Conservation (phyloP, 306 rosid genomes). For the Acacia confusa region DNA sequence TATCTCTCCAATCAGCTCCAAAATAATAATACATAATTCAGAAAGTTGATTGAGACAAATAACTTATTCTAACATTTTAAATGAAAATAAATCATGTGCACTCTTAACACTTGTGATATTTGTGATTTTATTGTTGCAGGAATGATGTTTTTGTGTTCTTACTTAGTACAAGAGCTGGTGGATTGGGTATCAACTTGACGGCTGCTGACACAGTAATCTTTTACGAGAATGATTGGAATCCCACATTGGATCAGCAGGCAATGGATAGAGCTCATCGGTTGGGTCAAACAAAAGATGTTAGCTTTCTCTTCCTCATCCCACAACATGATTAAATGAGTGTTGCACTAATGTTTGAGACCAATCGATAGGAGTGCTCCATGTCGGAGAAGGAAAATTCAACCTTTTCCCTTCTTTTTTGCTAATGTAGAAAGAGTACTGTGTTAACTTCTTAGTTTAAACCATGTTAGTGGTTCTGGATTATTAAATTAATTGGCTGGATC, state of each 20-base stretch:
- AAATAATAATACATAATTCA: background rate
- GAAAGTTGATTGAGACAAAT: background rate
- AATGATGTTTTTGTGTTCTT: slow-evolving; percentile 90
- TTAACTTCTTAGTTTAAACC: background rate
- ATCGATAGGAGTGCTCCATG: background rate
- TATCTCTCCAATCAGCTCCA: background rate
- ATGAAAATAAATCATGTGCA: background rate
- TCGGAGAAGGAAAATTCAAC: background rate
- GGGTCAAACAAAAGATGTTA: slow-evolving; percentile 98
- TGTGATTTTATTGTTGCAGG: slow-evolving; percentile 53
- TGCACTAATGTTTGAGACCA: slow-evolving; percentile 11
- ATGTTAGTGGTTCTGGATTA: background rate
- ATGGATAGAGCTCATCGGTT: slow-evolving; percentile 99
- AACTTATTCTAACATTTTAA: background rate
- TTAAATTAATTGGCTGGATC: background rate
- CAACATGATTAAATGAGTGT: slow-evolving; percentile 4
- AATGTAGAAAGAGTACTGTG: background rate
- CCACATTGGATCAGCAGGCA: slow-evolving; percentile 94
- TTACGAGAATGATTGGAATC: slow-evolving; percentile 99
- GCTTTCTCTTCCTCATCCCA: slow-evolving; percentile 33
- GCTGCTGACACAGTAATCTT: slow-evolving; percentile 99
- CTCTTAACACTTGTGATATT: background rate
- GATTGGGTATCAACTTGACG: slow-evolving; percentile 97
- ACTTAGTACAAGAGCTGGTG: slow-evolving; percentile 99
- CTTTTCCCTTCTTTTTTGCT: background rate